A percentile compares a stretch with the other conserved stretches of the same genome.
phyloP scores from a whole-genome alignment of 2,329 filamentous ascomycete species.

The Phyllosticta paracitricarpa region DNA sequence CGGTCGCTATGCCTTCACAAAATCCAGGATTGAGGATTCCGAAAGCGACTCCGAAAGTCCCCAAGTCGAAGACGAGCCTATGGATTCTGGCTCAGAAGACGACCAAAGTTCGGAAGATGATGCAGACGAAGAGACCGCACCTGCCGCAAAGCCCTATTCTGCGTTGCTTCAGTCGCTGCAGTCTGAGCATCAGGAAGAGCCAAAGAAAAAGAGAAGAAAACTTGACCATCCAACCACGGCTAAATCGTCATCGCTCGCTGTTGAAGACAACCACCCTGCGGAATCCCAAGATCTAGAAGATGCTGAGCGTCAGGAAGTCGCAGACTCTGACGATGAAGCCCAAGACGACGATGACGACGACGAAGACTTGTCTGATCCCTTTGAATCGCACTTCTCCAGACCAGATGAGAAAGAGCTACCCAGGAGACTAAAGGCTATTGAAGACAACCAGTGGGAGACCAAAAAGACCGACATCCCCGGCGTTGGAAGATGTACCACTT shows the following conservation, averaged over 20 bases:
- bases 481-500: slow-evolving; percentile 21
- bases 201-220: slow-evolving; percentile 45
- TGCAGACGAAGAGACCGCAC: slow-evolving; percentile 17
- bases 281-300: slow-evolving; percentile 18
- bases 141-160: slow-evolving; percentile 40
- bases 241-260: background rate
- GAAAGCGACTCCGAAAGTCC: slow-evolving; percentile 8
- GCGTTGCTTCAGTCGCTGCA: slow-evolving; percentile 47
- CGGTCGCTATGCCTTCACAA: background rate
- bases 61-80: slow-evolving; percentile 20
- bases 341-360: slow-evolving; percentile 37
- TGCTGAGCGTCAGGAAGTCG: slow-evolving; percentile 16
- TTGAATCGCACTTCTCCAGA: slow-evolving; percentile 67
- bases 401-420: slow-evolving; percentile 53
- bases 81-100: slow-evolving; percentile 9
- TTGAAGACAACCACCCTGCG: slow-evolving; percentile 14
- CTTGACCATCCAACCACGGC: slow-evolving; percentile 23
- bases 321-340: slow-evolving; percentile 31
- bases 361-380: slow-evolving; percentile 52
- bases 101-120: slow-evolving; percentile 18
- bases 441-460: slow-evolving; percentile 39
- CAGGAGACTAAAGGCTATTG: slow-evolving; percentile 38
- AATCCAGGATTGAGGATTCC: slow-evolving; percentile 14
- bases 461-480: slow-evolving; percentile 24
- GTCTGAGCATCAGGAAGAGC: slow-evolving; percentile 31